These are phyloP conservation scores for Skeletonema costatum DNA, from an alignment of 108 stramenopile genomes.

Conservation along the genomic window DNA sequence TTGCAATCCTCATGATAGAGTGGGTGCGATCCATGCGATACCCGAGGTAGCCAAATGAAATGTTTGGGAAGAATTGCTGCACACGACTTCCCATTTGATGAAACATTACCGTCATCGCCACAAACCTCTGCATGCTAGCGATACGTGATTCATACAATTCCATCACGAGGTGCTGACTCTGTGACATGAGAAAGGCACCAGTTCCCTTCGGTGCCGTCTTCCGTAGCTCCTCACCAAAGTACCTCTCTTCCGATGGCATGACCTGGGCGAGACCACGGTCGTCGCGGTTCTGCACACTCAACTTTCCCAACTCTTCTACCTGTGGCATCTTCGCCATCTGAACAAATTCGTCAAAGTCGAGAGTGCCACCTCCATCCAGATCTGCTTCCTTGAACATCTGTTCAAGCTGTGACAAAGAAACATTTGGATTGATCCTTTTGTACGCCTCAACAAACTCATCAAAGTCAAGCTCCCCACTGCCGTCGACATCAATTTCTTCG, in stretches of 20 bases:
- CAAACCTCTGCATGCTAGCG: conserved; percentile 79
- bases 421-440: conserved; percentile 23
- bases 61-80: conserved; percentile 57
- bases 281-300: conserved; percentile 56
- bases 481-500: conserved; percentile 48
- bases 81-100: conserved; percentile 80
- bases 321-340: conserved; percentile 24
- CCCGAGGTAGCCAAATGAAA: conserved; percentile 61
- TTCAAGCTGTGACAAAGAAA: conserved; percentile 29
- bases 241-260: conserved; percentile 53
- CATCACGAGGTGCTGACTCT: conserved; percentile 55
- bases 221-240: conserved; percentile 66
- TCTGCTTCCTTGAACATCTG: conserved; percentile 50
- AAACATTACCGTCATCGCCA: conserved; percentile 84
- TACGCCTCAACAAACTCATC: conserved; percentile 53
- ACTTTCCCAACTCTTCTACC: conserved; percentile 33
- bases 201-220: conserved; percentile 31
- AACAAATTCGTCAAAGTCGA: conserved; percentile 59
- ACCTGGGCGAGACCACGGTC: conserved; percentile 63
- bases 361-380: conserved; percentile 34
- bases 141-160: conserved; percentile 81
- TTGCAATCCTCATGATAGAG: conserved; percentile 69
- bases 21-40: conserved; percentile 76
- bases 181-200: conserved; percentile 51
- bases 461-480: conserved; percentile 44